phyloP scores from a whole-genome alignment of 257 asterid genomes.

The Ligustrum vulgare region DNA sequence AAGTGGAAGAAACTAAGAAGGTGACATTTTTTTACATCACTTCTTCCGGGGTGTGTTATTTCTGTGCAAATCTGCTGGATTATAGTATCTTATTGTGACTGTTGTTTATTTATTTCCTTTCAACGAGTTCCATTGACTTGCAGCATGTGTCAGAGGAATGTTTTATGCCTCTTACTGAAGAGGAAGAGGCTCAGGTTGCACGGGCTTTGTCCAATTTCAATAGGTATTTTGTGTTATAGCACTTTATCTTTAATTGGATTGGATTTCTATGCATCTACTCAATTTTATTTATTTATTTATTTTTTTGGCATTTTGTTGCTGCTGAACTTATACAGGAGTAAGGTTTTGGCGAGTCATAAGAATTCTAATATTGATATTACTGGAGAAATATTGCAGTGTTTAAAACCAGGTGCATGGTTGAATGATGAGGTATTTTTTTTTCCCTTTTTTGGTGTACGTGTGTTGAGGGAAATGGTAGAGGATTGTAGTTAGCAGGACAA shows the following conservation, averaged over 20 bases:
- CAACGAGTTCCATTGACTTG: conserved; percentile 23
- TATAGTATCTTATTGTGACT: conserved; percentile 11
- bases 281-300: not conserved
- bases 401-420: conserved; percentile 76
- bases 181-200: conserved; percentile 52
- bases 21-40: conserved; percentile 29
- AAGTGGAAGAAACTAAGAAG: conserved; percentile 43
- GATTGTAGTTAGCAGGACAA: conserved; percentile 7
- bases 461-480: conserved; percentile 2
- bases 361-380: conserved; percentile 74
- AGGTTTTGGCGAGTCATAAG: conserved; percentile 56
- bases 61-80: not conserved
- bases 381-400: conserved; percentile 75
- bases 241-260: conserved; percentile 4
- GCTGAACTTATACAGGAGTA: conserved; percentile 46
- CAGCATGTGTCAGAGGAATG: conserved; percentile 64
- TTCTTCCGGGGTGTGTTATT: not conserved
- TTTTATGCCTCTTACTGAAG: conserved; percentile 63
- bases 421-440: conserved; percentile 74
- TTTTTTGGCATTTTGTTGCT: conserved; percentile 19
- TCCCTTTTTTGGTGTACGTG: not conserved
- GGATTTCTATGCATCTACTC: not conserved
- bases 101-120: too few relatives aligned
- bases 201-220: conserved; percentile 40
- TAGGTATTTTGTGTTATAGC: conserved; percentile 40